Percentiles rank a stretch among this genome's conserved stretches.
phyloP scores from a whole-genome alignment of 2,329 filamentous ascomycete species.

The Immersiporthe knoxdaviesiana region DNA sequence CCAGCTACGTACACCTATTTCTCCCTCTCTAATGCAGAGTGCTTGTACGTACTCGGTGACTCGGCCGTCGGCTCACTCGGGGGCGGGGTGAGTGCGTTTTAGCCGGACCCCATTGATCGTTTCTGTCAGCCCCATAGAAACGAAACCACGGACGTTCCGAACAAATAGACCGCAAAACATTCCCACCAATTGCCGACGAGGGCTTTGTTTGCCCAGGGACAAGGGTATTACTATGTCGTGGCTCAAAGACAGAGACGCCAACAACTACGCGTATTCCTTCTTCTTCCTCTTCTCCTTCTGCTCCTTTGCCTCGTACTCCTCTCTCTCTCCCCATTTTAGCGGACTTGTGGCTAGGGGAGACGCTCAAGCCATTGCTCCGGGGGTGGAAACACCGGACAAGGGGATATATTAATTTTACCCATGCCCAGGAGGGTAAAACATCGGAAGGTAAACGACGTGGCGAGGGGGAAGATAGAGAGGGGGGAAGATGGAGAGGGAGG shows the following conservation, averaged over 20 bases:
- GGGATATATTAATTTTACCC: background rate
- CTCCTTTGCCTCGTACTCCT: background rate
- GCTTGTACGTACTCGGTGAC: background rate
- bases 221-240: slow-evolving; percentile 1
- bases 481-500: background rate
- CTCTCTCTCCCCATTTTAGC: background rate
- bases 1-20: background rate
- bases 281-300: too few relatives aligned
- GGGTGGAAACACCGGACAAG: slow-evolving; percentile 16
- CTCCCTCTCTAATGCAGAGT: too few relatives aligned
- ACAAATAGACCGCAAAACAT: slow-evolving; percentile 14
- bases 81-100: background rate
- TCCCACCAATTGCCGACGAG: slow-evolving; percentile 25
- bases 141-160: slow-evolving; percentile 25
- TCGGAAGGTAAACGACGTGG: slow-evolving; percentile 9
- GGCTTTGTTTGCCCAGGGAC: slow-evolving; percentile 11
- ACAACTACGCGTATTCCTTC: background rate
- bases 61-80: background rate
- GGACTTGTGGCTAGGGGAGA: background rate
- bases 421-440: slow-evolving; percentile 19
- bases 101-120: background rate
- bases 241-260: slow-evolving; percentile 7
- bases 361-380: slow-evolving; percentile 8
- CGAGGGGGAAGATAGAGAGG: background rate
- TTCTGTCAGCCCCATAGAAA: slow-evolving; percentile 20